Evolutionary conservation across 768 basidiomycete species (phyloP), one percentile per base, ranked within the genome.

Genomic region (Leucosporidium yakuticum): DNA sequence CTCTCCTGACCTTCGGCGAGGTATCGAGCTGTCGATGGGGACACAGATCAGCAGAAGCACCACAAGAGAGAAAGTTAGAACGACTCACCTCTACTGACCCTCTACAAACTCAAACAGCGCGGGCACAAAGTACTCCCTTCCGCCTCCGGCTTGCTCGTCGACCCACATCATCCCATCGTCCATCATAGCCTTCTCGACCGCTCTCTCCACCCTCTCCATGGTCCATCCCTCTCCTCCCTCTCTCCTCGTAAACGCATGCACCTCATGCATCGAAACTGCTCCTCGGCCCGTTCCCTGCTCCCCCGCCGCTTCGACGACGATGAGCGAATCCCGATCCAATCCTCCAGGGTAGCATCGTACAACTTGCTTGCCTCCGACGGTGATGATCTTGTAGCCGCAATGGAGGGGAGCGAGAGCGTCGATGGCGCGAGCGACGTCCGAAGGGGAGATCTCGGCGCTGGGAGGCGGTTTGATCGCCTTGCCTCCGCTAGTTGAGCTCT

Each of bases 111-210:
- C 83, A 84, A 95, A 89, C 4, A 88, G 88, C 19, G 89, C 90
- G 1, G 88, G 88, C 17, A 95, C 83, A 92, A 92, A 97, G 77
- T 91, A 95, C 29, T 86, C 85, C 0, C 31, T 9, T 1, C 59
- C 68, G 50, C 60, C 47, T 19, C 86, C 85, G 62, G 89, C 90
- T 78, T 96, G 92, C 31, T 90, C 87, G 75, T 99, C 96, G 36
- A 98, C 76, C 96, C 96, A 99, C 67, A 91, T 94, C 31, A 95
- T 80, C 2, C 94, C 95, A 70, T 98, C 93, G 32, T 88, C 83
- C 69, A 91, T 82, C 20, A 94, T 83, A 86, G 95, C 93, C 69
- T 94, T 93, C 74, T 92, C 87, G 74, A 98, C 78, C 2, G 88
- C 93, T 17, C 85, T 83, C 58, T 83, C 81, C 6, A 89, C 88